Evolutionary conservation across 2,329 filamentous ascomycete genomes (phyloP), one percentile per base, ranked within the genome.

Genomic region (Kalmusia sp.): DNA sequence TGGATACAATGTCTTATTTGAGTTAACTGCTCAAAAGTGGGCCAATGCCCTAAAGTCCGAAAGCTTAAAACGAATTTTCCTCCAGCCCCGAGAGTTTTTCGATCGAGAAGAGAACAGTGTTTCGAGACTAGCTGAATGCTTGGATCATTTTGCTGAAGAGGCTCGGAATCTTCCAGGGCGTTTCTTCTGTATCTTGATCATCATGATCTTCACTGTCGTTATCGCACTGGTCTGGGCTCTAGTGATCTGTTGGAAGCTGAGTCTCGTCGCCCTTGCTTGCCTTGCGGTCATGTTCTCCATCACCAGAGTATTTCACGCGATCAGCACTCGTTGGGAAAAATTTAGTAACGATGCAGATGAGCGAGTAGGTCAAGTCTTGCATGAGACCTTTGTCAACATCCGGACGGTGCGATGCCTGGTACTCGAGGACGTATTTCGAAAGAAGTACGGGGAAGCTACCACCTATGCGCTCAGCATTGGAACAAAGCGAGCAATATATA

Each of bases 131-230:
- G 86, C 82, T 1, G 87, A 91, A 55, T 88, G 84, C 38, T 81
- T 98, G 0, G 91, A 96, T 64, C 84, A 89, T 14, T 90, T 91
- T 63, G 90, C 89, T 0, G 92, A 98, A 69, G 92, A 96, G 68
- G 93, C 95, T 84, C 84, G 90, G 7, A 92, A 91, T 62, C 77
- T 98, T 0, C 81, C 96, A 0, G 89, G 90, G 2, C 84, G 89
- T 1, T 96, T 96, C 65, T 81, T 88, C 0, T 88, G 89, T 1
- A 85, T 89, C 48, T 73, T 89, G 1, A 79, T 93, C 12, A 84
- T 88, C 8, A 87, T 90, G 3, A 68, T 80, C 0, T 74, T 85
- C 46, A 93, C 96, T 82, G 80, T 90, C 15, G 51, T 76, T 0
- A 82, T 89, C n/a, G 87, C 91, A 0, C 65, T 95, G 6, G 65